A percentile compares a stretch with the other conserved stretches of the same genome.
phyloP scores from a whole-genome alignment of 2,329 filamentous ascomycete genomes.

The Phaeosphaeria sp. region DNA sequence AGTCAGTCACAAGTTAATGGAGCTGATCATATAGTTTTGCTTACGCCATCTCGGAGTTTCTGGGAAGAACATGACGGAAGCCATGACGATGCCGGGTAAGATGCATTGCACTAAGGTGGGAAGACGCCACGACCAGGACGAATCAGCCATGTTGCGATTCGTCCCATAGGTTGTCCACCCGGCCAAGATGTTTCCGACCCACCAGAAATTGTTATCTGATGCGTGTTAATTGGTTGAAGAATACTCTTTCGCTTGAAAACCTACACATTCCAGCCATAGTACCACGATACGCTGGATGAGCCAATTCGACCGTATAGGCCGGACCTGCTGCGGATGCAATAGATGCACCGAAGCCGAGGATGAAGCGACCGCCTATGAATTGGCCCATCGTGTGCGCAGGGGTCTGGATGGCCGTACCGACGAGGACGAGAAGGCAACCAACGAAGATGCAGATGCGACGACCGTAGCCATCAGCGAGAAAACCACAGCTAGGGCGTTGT shows the following conservation, averaged over 20 bases:
- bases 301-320: conserved; percentile 65
- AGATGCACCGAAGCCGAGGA: conserved; percentile 57
- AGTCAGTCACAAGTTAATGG: neutral
- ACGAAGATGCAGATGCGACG: conserved; percentile 63
- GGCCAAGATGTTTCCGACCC: conserved; percentile 60
- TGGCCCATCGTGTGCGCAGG: conserved; percentile 56
- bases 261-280: conserved; percentile 63
- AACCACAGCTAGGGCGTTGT: conserved; percentile 31
- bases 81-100: conserved; percentile 51
- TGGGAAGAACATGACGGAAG: conserved; percentile 61
- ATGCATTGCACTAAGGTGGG: conserved; percentile 42
- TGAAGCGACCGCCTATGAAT: conserved; percentile 59
- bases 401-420: conserved; percentile 60
- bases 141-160: conserved; percentile 47
- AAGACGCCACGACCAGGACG: conserved; percentile 60
- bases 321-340: conserved; percentile 65
- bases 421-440: conserved; percentile 59
- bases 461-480: conserved; percentile 53
- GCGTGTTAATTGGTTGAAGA: neutral
- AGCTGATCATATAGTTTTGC: neutral
- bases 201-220: conserved; percentile 24
- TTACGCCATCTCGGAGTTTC: conserved; percentile 59
- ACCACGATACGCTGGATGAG: conserved; percentile 67
- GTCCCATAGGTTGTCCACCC: conserved; percentile 58
- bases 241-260: neutral